phyloP scores from a whole-genome alignment of 129 eudicot species.

The Centella asiatica region DNA sequence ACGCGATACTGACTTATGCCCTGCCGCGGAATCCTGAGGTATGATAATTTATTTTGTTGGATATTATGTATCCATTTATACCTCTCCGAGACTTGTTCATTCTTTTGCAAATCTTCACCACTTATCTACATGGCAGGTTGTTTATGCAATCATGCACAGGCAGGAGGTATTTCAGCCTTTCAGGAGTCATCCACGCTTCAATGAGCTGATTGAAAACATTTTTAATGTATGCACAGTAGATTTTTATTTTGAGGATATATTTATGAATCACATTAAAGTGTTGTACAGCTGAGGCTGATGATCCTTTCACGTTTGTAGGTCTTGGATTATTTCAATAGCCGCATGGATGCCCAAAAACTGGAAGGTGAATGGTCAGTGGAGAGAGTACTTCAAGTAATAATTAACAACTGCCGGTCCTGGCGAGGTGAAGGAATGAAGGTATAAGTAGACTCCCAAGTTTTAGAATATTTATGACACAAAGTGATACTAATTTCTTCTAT shows the following conservation, averaged over 20 bases:
- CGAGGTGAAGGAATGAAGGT: slow-evolving; percentile 99
- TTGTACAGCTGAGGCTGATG: slow-evolving; percentile 15
- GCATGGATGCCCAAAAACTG: slow-evolving; percentile 74
- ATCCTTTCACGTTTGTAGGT: slow-evolving; percentile 37
- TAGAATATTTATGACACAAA: background rate
- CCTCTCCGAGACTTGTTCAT: background rate
- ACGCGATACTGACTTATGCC: slow-evolving; percentile 76
- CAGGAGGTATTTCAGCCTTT: slow-evolving; percentile 96
- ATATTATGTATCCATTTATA: background rate
- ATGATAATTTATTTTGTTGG: slow-evolving; percentile 7
- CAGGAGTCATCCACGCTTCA: slow-evolving; percentile 90
- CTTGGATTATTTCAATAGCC: slow-evolving; percentile 77
- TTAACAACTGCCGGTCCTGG: slow-evolving; percentile 78
- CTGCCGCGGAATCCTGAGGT: slow-evolving; percentile 98
- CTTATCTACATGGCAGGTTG: slow-evolving; percentile 49
- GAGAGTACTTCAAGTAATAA: slow-evolving; percentile 82
- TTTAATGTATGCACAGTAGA: slow-evolving; percentile 52
- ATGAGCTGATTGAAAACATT: slow-evolving; percentile 90
- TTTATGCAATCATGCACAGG: slow-evolving; percentile 95
- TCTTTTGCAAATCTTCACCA: background rate
- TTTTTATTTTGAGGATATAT: background rate
- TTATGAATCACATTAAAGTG: background rate
- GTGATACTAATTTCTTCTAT: background rate
- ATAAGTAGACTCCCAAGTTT: slow-evolving; percentile 5
- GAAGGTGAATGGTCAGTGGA: slow-evolving; percentile 97